Evolutionary conservation across 768 basidiomycete species (phyloP), one percentile per base, ranked within the genome.

Genomic region (Dentipellis fragilis): DNA sequence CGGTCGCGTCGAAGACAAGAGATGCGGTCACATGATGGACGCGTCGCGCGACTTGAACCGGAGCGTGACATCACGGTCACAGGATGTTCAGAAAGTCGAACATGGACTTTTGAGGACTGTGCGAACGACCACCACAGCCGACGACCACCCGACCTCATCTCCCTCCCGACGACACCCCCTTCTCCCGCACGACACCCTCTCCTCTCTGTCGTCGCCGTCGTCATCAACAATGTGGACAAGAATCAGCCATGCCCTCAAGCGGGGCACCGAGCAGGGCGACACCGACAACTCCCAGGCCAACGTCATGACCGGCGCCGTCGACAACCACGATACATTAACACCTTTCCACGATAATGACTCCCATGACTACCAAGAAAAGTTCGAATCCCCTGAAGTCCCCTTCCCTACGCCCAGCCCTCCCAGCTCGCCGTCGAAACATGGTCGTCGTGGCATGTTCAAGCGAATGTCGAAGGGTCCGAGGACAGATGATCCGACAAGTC

Each of bases 361-460:
- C 37, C 17, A 17, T 17, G 51, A 54, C 21, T 53, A 57, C 16
- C 52, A 59, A 16, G n/a, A 54, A 35, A 53, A 55, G 35, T 53
- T 54, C 35, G 54, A 11, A 11, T 39, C 52, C 8, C 10, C 48
- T 50, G 61, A 62, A 40, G 54, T 55, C 22, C 56, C 61, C 10
- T 51, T 58, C 37, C 59, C 59, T 16, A 54, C 38, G 22, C 58
- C 61, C 17, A 62, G 54, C 11, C 61, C 61, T 1, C 61, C 61
- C 1, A 23, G 49, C n/a, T 62, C 61, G 2, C 59, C 59, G 5
- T 60, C 61, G 55, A 60, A 47, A 49, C 53, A 52, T 40, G 58
- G 60, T 35, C 52, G 52, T 22, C 49, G 48, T 35, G 54, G 61
- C 10, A 34, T 62, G 37, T 57, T 62, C 40, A 60, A 59, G 40